Base-by-base conservation (phyloP, 805 yeast species). In the Saccharomycopsis olivae region DNA sequence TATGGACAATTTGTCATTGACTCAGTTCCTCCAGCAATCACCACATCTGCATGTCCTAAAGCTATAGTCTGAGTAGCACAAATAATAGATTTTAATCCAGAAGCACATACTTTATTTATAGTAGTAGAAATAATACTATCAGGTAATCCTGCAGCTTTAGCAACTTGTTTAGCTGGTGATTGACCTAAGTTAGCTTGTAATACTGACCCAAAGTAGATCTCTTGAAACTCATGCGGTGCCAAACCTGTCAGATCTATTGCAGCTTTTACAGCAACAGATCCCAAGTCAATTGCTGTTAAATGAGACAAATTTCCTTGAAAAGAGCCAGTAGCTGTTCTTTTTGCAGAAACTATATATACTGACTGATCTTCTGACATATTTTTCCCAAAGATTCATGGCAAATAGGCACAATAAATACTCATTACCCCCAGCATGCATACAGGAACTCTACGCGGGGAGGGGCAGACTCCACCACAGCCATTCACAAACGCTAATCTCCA, bases 311-410 rank as follows among this genome's bases (percentile, higher is more conserved):
- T 57, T 40, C 98, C 97, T 60, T 83, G 92, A 66, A 89, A 83
- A n/a, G 95, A 78, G 30, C 97, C 98, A 52, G 89, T 75, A 53
- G 98, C 97, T n/a, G 98, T 89, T 70, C 98, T 81, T 35, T 95
- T 77, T 38, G 84, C 71, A 27, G 95, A 65, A 42, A 88, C 96
- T 58, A 89, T 86, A 63, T 88, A 89, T 35, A 86, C 98, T 13
- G 6, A 23, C 10, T 23, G 6, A 23, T 23, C 25, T 6, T 23
- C 25, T 23, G 10, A 23, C 25, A 23, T 23, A n/a, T n/a, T n/a
- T n/a, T n/a, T n/a, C n/a, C n/a, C n/a, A n/a, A n/a, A n/a, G n/a
- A n/a, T n/a, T n/a, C n/a, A n/a, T n/a, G n/a, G n/a, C n/a, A n/a
- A n/a, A n/a, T n/a, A n/a, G n/a, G n/a, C n/a, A n/a, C n/a, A n/a